phyloP scores from a whole-genome alignment of 345 rosid genomes.

The Pistacia atlantica region DNA sequence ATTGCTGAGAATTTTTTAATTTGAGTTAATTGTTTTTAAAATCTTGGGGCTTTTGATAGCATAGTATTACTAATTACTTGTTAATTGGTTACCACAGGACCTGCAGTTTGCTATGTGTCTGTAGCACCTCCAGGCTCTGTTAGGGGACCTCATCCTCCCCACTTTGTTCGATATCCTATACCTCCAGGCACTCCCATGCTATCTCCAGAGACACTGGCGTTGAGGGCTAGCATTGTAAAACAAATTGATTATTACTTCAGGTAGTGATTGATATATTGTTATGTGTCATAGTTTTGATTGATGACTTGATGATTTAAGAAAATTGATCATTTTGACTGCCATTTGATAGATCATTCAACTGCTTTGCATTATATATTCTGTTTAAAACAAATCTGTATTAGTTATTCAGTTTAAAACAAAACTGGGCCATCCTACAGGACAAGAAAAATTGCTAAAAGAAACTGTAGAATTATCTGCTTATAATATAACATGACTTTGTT shows the following conservation, averaged over 20 bases:
- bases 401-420: not conserved
- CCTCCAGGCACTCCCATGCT: slow-evolving; percentile 49
- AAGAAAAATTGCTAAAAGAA: not conserved
- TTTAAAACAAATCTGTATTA: not conserved
- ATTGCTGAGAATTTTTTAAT: too few relatives aligned
- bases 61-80: too few relatives aligned
- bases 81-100: slow-evolving; percentile 40
- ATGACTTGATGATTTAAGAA: not conserved
- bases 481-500: not conserved
- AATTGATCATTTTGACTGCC: not conserved
- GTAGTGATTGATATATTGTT: slow-evolving; percentile 28
- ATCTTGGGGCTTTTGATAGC: too few relatives aligned
- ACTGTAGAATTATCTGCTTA: not conserved
- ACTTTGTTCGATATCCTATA: slow-evolving; percentile 55
- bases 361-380: slow-evolving; percentile 1
- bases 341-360: not conserved
- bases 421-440: not conserved
- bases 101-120: slow-evolving; percentile 70
- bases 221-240: slow-evolving; percentile 58
- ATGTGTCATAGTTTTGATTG: not conserved
- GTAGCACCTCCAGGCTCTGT: slow-evolving; percentile 66
- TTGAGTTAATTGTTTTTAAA: too few relatives aligned
- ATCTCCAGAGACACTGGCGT: slow-evolving; percentile 48
- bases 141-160: slow-evolving; percentile 76
- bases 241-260: slow-evolving; percentile 98